These are phyloP conservation scores for Spergularia azorica DNA, from an alignment of 179 eudicot genomes.

Conservation along the genomic window DNA sequence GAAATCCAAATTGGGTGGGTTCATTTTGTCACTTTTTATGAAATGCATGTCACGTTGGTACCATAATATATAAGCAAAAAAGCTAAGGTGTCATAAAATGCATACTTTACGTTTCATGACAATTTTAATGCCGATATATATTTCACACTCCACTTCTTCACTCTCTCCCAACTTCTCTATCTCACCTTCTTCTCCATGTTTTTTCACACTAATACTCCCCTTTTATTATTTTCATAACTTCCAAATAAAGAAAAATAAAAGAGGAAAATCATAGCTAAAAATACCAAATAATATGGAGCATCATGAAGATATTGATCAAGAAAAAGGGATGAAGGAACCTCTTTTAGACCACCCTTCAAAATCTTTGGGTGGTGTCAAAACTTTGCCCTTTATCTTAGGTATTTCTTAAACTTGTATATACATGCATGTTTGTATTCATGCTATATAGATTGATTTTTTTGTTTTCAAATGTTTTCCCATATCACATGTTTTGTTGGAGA, in stretches of 20 bases:
- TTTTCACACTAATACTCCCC: too few species aligned
- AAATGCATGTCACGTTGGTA: background rate
- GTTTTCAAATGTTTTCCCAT: too few species aligned
- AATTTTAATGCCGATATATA: background rate
- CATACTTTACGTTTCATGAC: background rate
- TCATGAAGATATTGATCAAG: conserved; percentile 22
- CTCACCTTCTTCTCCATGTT: background rate
- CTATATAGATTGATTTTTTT: too few species aligned
- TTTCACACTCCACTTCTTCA: background rate
- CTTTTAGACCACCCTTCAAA: conserved; percentile 22
- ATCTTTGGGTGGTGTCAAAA: conserved; percentile 44
- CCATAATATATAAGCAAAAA: background rate
- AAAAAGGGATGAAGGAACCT: conserved; percentile 23
- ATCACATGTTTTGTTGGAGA: too few species aligned
- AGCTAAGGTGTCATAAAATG: conserved; percentile 7
- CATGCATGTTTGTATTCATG: too few species aligned
- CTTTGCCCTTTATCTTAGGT: conserved; percentile 54
- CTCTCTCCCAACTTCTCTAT: background rate
- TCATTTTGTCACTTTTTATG: too few species aligned
- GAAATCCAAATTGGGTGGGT: too few species aligned
- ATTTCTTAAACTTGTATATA: background rate
- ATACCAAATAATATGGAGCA: background rate
- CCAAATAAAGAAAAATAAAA: background rate
- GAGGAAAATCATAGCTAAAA: background rate
- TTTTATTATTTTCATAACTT: background rate